phyloP scores from a whole-genome alignment of 2,329 filamentous ascomycete genomes.

The Arthrobotrys megalospora region DNA sequence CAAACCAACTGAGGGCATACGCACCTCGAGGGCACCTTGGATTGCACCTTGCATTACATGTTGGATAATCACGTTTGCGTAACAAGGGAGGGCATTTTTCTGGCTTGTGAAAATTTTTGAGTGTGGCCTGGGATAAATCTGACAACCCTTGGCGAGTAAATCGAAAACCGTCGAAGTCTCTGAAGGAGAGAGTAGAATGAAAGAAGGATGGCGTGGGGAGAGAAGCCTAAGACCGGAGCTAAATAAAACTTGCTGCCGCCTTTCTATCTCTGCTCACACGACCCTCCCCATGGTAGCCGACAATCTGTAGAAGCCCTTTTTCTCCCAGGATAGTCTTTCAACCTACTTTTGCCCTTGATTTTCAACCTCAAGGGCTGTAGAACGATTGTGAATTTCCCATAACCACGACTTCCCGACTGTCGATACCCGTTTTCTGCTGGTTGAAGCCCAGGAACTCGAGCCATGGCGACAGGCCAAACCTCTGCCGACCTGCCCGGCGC shows the following conservation, averaged over 20 bases:
- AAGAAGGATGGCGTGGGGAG: slow-evolving; percentile 32
- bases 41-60: slow-evolving; percentile 44
- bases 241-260: slow-evolving; percentile 30
- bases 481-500: slow-evolving; percentile 37
- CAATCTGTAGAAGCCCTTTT: slow-evolving; percentile 38
- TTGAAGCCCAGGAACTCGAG: slow-evolving; percentile 15
- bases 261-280: slow-evolving; percentile 49
- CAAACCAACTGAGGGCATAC: slow-evolving; percentile 18
- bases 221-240: slow-evolving; percentile 37
- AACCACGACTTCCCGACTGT: slow-evolving; percentile 13
- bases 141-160: slow-evolving; percentile 33
- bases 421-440: slow-evolving; percentile 14
- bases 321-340: slow-evolving; percentile 46
- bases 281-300: slow-evolving; percentile 45
- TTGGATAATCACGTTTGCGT: slow-evolving; percentile 51
- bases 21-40: slow-evolving; percentile 21
- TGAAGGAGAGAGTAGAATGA: background rate
- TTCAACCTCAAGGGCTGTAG: slow-evolving; percentile 59
- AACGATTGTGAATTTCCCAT: slow-evolving; percentile 11
- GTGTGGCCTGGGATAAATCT: slow-evolving; percentile 33
- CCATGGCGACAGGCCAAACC: slow-evolving; percentile 36
- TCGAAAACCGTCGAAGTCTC: slow-evolving; percentile 39
- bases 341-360: slow-evolving; percentile 55
- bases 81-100: slow-evolving; percentile 26
- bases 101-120: slow-evolving; percentile 60